Evolutionary conservation across 129 eudicot species (phyloP).

Genomic region (Tanacetum coccineum): DNA sequence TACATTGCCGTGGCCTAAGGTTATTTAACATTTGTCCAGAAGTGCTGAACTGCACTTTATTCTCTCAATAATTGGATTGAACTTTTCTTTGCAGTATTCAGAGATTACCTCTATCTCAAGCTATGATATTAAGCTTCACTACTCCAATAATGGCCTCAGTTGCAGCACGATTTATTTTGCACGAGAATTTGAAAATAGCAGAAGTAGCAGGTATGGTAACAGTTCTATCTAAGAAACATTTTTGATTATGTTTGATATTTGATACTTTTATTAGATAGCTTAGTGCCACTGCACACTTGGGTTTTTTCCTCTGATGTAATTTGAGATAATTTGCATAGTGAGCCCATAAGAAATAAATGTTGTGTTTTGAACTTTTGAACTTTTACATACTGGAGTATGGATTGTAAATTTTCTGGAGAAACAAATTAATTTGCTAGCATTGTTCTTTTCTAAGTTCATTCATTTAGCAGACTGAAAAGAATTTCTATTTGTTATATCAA

Average conservation of each 20-base stretch:
- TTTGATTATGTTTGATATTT: neutral
- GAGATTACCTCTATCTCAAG: conserved; percentile 51
- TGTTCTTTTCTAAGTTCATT: neutral
- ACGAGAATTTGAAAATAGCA: conserved; percentile 53
- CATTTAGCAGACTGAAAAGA: neutral
- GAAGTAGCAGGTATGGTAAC: conserved; percentile 56
- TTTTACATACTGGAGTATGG: neutral
- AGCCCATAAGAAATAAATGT: conserved; percentile 6
- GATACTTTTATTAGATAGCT: neutral
- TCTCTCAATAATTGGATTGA: conserved; percentile 15
- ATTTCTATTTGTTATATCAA: neutral
- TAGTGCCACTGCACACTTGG: neutral
- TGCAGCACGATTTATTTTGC: conserved; percentile 54
- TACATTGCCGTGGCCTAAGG: conserved; percentile 7
- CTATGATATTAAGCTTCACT: conserved; percentile 57
- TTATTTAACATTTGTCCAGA: neutral
- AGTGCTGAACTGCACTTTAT: conserved; percentile 3
- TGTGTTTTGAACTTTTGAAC: neutral
- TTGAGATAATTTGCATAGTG: neutral
- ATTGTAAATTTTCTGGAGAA: neutral
- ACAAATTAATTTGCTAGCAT: neutral
- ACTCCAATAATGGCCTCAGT: conserved; percentile 68
- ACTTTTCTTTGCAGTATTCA: conserved; percentile 44
- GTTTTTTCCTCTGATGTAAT: neutral
- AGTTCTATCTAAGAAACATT: conserved; percentile 6